Conservation (phyloP, 2,329 filamentous ascomycete species). For the Macroventuria anomochaeta region DNA sequence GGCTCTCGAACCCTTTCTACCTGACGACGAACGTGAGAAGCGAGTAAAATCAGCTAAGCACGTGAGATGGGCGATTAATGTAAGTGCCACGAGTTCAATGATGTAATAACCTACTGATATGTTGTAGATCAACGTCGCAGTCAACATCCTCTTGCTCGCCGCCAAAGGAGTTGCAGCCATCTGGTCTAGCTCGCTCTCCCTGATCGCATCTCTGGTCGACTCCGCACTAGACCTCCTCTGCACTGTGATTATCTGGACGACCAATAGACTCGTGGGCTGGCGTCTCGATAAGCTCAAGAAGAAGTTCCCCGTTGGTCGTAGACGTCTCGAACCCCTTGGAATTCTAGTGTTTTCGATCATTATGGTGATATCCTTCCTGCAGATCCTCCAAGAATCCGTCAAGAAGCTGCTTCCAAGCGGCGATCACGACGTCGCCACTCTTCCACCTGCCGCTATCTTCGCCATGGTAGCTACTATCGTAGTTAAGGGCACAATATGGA, state of each 20-base stretch:
- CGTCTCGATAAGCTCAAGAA: constrained; percentile 57
- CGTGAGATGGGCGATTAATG: constrained; percentile 64
- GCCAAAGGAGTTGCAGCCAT: constrained; percentile 64
- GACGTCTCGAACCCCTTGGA: constrained; percentile 65
- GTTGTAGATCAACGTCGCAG: constrained; percentile 62
- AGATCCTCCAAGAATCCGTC: constrained; percentile 67
- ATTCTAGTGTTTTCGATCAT: constrained; percentile 68
- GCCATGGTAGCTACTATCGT: constrained; percentile 65
- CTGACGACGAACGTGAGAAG: constrained; percentile 60
- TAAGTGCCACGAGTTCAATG: constrained; percentile 23
- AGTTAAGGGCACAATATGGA: constrained; percentile 66
- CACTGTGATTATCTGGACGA: constrained; percentile 67
- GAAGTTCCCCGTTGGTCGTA: constrained; percentile 61
- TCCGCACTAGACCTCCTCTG: constrained; percentile 67
- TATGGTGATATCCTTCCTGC: constrained; percentile 68
- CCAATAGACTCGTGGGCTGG: constrained; percentile 66
- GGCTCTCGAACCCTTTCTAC: constrained; percentile 62
- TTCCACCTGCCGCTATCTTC: constrained; percentile 62
- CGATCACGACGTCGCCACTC: constrained; percentile 56
- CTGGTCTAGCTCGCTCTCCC: constrained; percentile 64
- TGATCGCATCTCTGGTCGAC: constrained; percentile 68
- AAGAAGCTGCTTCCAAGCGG: constrained; percentile 61
- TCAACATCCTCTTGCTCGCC: constrained; percentile 63
- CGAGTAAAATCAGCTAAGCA: constrained; percentile 56
- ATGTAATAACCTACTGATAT: constrained; percentile 4